phyloP scores from a whole-genome alignment of 768 basidiomycete genomes.

The Phaeolepiota aurea region DNA sequence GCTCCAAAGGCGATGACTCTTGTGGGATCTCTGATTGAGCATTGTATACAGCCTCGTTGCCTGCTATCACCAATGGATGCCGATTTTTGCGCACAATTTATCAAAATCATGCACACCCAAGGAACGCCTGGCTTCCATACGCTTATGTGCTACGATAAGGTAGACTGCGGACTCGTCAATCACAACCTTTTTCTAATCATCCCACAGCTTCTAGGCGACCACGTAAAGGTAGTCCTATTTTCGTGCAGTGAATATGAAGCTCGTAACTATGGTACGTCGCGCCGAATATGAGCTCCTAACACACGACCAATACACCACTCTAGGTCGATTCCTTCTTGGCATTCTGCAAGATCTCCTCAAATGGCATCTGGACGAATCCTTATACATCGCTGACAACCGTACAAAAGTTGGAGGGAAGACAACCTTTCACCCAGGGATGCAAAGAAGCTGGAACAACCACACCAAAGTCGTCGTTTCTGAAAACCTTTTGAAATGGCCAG shows the following conservation, averaged over 20 bases:
- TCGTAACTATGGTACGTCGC: conserved; percentile 86
- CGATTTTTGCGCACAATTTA: conserved; percentile 86
- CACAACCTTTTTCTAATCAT: not conserved
- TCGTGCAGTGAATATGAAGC: conserved; percentile 96
- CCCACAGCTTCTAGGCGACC: conserved; percentile 74
- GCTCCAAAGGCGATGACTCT: conserved; percentile 41
- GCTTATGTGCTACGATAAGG: conserved; percentile 77
- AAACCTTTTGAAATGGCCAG: conserved; percentile 60
- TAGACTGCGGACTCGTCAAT: conserved; percentile 20
- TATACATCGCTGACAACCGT: conserved; percentile 66
- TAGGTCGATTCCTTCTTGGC: conserved; percentile 82
- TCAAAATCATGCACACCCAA: conserved; percentile 77
- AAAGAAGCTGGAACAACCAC: conserved; percentile 32
- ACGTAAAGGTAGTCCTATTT: conserved; percentile 78
- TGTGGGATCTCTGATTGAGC: conserved; percentile 65
- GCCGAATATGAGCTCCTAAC: no score
- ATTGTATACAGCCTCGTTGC: conserved; percentile 89
- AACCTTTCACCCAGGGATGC: conserved; percentile 62
- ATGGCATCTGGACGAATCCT: conserved; percentile 73
- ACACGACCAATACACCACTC: no score
- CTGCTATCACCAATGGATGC: conserved; percentile 96
- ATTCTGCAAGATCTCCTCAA: conserved; percentile 69
- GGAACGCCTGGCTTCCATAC: conserved; percentile 91
- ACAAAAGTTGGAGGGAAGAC: conserved; percentile 54
- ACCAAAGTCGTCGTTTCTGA: conserved; percentile 33